Evolutionary conservation across 345 rosid genomes (phyloP).

Genomic region (Laguncularia racemosa): DNA sequence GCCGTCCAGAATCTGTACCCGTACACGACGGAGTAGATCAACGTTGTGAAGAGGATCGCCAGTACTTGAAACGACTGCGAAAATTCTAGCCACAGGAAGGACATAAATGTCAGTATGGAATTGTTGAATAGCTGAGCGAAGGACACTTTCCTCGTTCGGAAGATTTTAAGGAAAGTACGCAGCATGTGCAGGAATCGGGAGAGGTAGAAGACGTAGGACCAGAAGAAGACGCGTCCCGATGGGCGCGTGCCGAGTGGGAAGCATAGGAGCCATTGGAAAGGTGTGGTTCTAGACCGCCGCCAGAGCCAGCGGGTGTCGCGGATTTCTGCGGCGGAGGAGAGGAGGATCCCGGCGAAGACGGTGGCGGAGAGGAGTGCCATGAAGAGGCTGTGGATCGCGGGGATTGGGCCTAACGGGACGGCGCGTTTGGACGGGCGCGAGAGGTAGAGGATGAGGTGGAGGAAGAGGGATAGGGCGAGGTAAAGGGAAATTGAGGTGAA

Average conservation of each 20-base stretch:
- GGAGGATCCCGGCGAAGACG: conserved; percentile 69
- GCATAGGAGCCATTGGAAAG: conserved; percentile 89
- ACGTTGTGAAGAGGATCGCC: conserved; percentile 66
- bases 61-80: conserved; percentile 85
- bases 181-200: conserved; percentile 74
- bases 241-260: conserved; percentile 89
- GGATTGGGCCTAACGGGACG: conserved; percentile 62
- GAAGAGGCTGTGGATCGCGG: conserved; percentile 59
- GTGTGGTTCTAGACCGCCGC: conserved; percentile 54
- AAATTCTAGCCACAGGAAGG: conserved; percentile 83
- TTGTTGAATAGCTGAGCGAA: conserved; percentile 58
- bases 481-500: conserved; percentile 50
- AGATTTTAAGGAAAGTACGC: conserved; percentile 52
- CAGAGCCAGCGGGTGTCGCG: conserved; percentile 82
- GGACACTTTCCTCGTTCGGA: conserved; percentile 40
- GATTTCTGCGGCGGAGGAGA: conserved; percentile 84
- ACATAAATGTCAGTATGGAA: conserved; percentile 49
- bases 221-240: conserved; percentile 93
- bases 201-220: conserved; percentile 85
- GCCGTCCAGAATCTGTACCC: conserved; percentile 96
- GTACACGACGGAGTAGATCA: conserved; percentile 58
- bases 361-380: conserved; percentile 58
- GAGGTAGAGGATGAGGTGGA: conserved; percentile 34
- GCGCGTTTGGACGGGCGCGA: conserved; percentile 19
- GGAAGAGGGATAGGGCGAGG: conserved; percentile 37